phyloP scores from a whole-genome alignment of 768 basidiomycete genomes.

The Melanogaster broomeanus region DNA sequence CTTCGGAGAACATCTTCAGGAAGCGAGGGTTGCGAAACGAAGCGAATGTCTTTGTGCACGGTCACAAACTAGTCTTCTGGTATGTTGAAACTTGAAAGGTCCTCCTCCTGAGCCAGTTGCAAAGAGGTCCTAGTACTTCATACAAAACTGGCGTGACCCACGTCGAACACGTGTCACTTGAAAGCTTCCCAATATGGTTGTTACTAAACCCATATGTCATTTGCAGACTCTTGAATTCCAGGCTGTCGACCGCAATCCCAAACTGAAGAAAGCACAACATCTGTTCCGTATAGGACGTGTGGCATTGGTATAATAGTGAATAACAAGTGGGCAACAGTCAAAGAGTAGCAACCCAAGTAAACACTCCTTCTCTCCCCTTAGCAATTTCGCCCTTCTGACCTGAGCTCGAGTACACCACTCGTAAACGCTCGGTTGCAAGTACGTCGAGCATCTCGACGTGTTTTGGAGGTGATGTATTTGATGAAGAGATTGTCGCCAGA shows the following conservation, averaged over 20 bases:
- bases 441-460: slow-evolving; percentile 63
- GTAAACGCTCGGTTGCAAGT: slow-evolving; percentile 69
- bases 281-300: no score
- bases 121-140: no score
- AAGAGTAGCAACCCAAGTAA: slow-evolving; percentile 41
- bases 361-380: slow-evolving; percentile 44
- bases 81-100: not conserved
- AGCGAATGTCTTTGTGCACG: not conserved
- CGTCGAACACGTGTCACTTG: slow-evolving; percentile 1
- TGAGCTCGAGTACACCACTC: slow-evolving; percentile 59
- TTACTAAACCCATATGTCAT: no score
- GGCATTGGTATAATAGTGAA: no score
- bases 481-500: slow-evolving; percentile 47
- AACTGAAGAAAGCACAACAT: no score
- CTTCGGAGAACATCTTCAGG: slow-evolving; percentile 67
- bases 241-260: no score
- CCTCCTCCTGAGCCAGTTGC: no score
- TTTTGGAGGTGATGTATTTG: slow-evolving; percentile 56
- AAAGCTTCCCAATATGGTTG: not conserved
- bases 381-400: slow-evolving; percentile 37
- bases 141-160: not conserved
- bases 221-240: not conserved
- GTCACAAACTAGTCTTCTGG: not conserved
- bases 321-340: slow-evolving; percentile 1
- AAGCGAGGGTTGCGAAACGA: not conserved